Percentiles rank a stretch among this genome's conserved stretches.
Evolutionary conservation across 2,329 filamentous ascomycete species (phyloP).

Genomic region (Trichoderma endophyticum): DNA sequence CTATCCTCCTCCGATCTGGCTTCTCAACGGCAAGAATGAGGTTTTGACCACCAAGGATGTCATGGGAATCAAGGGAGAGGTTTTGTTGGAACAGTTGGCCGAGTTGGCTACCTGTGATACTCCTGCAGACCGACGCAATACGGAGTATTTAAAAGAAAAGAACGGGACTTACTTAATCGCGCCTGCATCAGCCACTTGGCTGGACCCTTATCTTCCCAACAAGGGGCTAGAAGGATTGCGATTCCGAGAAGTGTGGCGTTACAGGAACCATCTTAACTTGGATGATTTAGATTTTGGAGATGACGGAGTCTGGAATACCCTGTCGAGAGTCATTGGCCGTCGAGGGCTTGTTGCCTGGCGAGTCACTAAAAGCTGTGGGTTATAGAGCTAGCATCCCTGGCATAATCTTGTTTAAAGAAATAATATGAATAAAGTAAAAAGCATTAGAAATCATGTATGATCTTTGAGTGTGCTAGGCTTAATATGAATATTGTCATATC

Average conservation of each 20-base stretch:
- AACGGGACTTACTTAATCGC: constrained; percentile 70
- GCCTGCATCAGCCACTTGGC: constrained; percentile 66
- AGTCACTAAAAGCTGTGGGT: constrained; percentile 58
- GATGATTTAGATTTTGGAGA: constrained; percentile 78
- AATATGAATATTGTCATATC: not conserved
- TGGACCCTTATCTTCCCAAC: constrained; percentile 61
- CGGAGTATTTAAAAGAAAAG: constrained; percentile 57
- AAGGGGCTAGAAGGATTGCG: constrained; percentile 57
- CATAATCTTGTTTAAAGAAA: not conserved
- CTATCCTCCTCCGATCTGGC: constrained; percentile 77
- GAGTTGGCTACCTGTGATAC: constrained; percentile 61
- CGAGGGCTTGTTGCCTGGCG: constrained; percentile 61
- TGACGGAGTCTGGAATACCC: constrained; percentile 70
- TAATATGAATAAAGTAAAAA: not conserved
- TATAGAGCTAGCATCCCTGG: not conserved
- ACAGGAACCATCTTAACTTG: constrained; percentile 67
- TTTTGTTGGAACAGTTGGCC: constrained; percentile 57
- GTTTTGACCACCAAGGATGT: constrained; percentile 68
- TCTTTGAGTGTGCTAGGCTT: too few species aligned
- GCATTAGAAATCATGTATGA: not conserved
- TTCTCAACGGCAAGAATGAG: constrained; percentile 72
- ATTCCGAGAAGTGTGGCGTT: constrained; percentile 68
- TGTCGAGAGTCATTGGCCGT: constrained; percentile 63
- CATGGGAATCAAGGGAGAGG: constrained; percentile 65
- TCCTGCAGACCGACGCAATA: constrained; percentile 52